phyloP scores from a whole-genome alignment of 2,329 filamentous ascomycete species.

The Alternaria rosae region DNA sequence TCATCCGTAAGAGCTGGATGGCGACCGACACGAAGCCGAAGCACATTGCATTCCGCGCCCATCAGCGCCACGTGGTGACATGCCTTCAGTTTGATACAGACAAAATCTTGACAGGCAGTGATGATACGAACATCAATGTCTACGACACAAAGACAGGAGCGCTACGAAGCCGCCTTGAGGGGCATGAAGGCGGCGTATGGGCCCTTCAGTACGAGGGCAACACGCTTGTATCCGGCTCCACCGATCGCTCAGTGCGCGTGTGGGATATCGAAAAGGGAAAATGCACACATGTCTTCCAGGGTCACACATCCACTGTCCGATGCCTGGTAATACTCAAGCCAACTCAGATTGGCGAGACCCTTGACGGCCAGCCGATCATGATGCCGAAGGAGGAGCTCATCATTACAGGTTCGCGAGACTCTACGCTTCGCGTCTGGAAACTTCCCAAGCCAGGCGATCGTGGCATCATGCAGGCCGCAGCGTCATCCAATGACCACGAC shows the following conservation, averaged over 20 bases:
- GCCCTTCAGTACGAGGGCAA: conserved; percentile 96
- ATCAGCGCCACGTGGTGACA: conserved; percentile 95
- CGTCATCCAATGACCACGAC: conserved; percentile 75
- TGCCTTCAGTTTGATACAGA: conserved; percentile 97
- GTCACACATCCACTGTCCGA: conserved; percentile 95
- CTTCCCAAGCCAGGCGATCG: conserved; percentile 81
- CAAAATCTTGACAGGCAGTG: conserved; percentile 96
- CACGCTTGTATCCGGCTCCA: conserved; percentile 92
- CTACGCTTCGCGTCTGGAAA: conserved; percentile 92
- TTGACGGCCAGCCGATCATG: conserved; percentile 79
- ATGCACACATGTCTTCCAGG: conserved; percentile 95
- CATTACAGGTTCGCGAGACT: conserved; percentile 96
- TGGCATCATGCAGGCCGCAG: conserved; percentile 79
- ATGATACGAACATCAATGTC: conserved; percentile 96
- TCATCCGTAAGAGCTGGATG: conserved; percentile 93
- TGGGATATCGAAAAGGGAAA: conserved; percentile 96
- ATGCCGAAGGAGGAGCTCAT: conserved; percentile 95
- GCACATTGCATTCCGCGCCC: conserved; percentile 95
- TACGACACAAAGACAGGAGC: conserved; percentile 97
- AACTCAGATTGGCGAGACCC: conserved; percentile 73
- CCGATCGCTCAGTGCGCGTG: conserved; percentile 96
- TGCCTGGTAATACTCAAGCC: conserved; percentile 96
- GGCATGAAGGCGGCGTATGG: conserved; percentile 98
- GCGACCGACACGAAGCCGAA: conserved; percentile 79
- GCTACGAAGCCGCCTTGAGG: conserved; percentile 81